Conservation (phyloP, 148 eudicot genomes). For the Silene latifolia region DNA sequence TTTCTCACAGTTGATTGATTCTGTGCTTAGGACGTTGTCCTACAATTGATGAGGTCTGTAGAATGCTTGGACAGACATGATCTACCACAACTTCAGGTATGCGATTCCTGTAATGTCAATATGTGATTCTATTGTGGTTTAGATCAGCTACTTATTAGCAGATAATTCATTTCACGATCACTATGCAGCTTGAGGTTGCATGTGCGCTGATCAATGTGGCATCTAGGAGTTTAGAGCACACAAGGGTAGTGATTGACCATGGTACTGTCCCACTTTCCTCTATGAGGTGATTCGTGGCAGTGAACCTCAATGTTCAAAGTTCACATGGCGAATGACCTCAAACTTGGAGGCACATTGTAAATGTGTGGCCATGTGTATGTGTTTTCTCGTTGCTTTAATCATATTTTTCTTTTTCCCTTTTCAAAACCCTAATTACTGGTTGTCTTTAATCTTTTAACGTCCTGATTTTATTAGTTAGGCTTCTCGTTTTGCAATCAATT, state of each 20-base stretch:
- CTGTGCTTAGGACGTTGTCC: slow-evolving; percentile 65
- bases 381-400: too few relatives aligned
- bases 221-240: slow-evolving; percentile 91
- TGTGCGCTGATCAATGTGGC: slow-evolving; percentile 92
- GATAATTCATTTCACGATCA: slow-evolving; percentile 6
- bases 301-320: too few relatives aligned
- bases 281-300: too few relatives aligned
- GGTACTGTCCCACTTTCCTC: slow-evolving; percentile 58
- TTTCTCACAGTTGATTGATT: slow-evolving; percentile 22
- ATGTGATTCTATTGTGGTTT: neutral
- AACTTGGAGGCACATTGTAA: too few relatives aligned
- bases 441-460: too few relatives aligned
- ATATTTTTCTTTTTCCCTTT: too few relatives aligned
- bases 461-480: too few relatives aligned
- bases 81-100: slow-evolving; percentile 80
- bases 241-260: slow-evolving; percentile 74
- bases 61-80: slow-evolving; percentile 81
- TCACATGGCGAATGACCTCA: too few relatives aligned
- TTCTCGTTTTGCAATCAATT: too few relatives aligned
- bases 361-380: too few relatives aligned
- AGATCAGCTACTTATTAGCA: too few relatives aligned
- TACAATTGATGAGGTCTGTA: slow-evolving; percentile 80
- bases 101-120: neutral
- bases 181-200: slow-evolving; percentile 78
- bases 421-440: too few relatives aligned